phyloP scores from a whole-genome alignment of 83 land plant species.

The Larix sibirica region DNA sequence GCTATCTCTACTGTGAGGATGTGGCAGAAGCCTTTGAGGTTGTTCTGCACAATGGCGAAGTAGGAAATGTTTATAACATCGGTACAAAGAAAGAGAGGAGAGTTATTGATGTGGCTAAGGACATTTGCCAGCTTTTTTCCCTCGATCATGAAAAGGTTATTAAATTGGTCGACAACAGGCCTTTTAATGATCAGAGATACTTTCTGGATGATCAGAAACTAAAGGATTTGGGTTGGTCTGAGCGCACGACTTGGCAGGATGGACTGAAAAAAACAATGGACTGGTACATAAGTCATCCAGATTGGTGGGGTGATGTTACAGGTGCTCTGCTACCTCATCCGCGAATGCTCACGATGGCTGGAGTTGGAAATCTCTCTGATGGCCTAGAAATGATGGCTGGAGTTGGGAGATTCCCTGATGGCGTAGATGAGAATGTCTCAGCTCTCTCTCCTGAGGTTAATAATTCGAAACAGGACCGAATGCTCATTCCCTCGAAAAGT shows the following conservation, averaged over 20 bases:
- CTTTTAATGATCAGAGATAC: constrained; percentile 77
- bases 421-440: not conserved
- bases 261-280: constrained; percentile 75
- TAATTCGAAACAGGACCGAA: not conserved
- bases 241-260: constrained; percentile 69
- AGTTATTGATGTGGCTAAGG: constrained; percentile 71
- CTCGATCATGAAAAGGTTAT: constrained; percentile 48
- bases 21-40: constrained; percentile 54
- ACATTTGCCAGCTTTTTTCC: constrained; percentile 59
- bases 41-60: constrained; percentile 67
- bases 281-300: constrained; percentile 24
- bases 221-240: constrained; percentile 64
- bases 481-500: constrained; percentile 5
- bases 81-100: constrained; percentile 80
- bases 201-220: constrained; percentile 72
- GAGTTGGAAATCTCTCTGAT: constrained; percentile 11
- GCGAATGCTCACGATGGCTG: constrained; percentile 27
- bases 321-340: constrained; percentile 28
- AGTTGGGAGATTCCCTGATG: not conserved
- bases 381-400: constrained; percentile 24
- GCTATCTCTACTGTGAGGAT: constrained; percentile 77
- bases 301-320: constrained; percentile 32
- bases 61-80: constrained; percentile 72
- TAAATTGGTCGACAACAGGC: constrained; percentile 70
- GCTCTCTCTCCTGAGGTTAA: not conserved